These are phyloP conservation scores for Ilex paraguariensis DNA, from an alignment of 305 asterid species.

Conservation along the genomic window DNA sequence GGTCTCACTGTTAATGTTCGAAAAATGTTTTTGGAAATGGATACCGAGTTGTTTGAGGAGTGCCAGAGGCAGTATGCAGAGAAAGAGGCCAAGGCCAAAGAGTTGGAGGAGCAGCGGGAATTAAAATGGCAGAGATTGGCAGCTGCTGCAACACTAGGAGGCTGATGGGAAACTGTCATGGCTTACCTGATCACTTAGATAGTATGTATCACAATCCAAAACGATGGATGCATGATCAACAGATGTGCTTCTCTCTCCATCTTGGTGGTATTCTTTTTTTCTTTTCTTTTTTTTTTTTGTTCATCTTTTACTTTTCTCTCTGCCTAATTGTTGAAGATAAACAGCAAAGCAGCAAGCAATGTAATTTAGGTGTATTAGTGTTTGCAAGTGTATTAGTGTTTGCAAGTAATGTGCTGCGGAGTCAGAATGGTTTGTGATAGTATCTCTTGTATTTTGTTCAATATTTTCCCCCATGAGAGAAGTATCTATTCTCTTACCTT, in stretches of 20 bases:
- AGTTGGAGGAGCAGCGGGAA: slow-evolving; percentile 50
- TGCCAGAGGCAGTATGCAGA: slow-evolving; percentile 56
- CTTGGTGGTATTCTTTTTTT: slow-evolving; percentile 17
- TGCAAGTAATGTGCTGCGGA: slow-evolving; percentile 25
- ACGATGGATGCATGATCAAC: slow-evolving; percentile 19
- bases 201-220: slow-evolving; percentile 5
- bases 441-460: slow-evolving; percentile 28
- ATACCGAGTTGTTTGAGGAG: slow-evolving; percentile 56
- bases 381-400: slow-evolving; percentile 33
- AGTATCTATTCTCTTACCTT: slow-evolving; percentile 20
- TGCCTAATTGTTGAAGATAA: slow-evolving; percentile 25
- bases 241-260: slow-evolving; percentile 7
- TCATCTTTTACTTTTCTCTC: slow-evolving; percentile 20
- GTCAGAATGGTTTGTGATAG: slow-evolving; percentile 38
- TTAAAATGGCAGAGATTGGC: slow-evolving; percentile 67
- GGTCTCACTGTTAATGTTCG: slow-evolving; percentile 62
- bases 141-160: slow-evolving; percentile 44
- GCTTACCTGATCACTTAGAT: slow-evolving; percentile 12
- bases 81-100: slow-evolving; percentile 42
- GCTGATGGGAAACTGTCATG: slow-evolving; percentile 17
- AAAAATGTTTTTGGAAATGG: slow-evolving; percentile 75
- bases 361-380: no score
- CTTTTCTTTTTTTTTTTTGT: slow-evolving; percentile 21
- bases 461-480: slow-evolving; percentile 24
- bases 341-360: slow-evolving; percentile 34